Percentiles rank a stretch among this genome's conserved stretches.
These are phyloP conservation scores for Earliella scabrosa DNA, from an alignment of 1,284 basidiomycete species.

Conservation along the genomic window DNA sequence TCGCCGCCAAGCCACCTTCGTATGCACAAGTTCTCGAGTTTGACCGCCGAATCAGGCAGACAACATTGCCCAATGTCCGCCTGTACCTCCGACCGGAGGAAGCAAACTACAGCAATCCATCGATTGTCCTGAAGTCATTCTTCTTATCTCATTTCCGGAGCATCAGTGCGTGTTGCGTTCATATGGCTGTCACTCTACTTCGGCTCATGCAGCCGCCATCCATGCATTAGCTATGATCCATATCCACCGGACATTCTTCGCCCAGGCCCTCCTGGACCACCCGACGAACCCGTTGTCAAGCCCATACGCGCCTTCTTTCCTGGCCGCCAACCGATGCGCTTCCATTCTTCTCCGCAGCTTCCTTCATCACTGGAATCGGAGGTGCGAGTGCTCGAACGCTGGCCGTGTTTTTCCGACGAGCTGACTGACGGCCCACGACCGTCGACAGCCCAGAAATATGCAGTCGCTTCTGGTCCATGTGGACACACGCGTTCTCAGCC, in stretches of 20 bases:
- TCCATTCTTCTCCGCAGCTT: constrained; percentile 41
- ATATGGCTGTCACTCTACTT: not conserved
- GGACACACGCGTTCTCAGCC: constrained; percentile 44
- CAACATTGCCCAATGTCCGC: constrained; percentile 31
- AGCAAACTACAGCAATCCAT: constrained; percentile 34
- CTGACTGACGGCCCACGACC: no score
- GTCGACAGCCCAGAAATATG: constrained; percentile 30
- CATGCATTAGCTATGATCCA: constrained; percentile 35
- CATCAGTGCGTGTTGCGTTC: constrained; percentile 28
- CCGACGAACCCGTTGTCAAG: constrained; percentile 43
- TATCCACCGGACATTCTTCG: constrained; percentile 45
- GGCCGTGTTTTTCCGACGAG: no score
- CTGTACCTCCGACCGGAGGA: constrained; percentile 35
- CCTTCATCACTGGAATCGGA: constrained; percentile 33
- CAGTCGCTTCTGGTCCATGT: constrained; percentile 43
- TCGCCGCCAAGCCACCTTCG: constrained; percentile 33
- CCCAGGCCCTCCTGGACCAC: constrained; percentile 43
- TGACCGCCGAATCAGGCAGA: constrained; percentile 36
- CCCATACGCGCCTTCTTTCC: constrained; percentile 45
- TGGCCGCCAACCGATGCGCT: constrained; percentile 43
- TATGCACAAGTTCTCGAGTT: constrained; percentile 36
- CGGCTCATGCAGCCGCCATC: constrained; percentile 3
- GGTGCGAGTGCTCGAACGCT: constrained; percentile 10
- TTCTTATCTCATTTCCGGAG: constrained; percentile 38
- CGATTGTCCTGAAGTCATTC: constrained; percentile 34